These are phyloP conservation scores for Russula virescens DNA, from an alignment of 768 basidiomycete genomes.

Conservation along the genomic window DNA sequence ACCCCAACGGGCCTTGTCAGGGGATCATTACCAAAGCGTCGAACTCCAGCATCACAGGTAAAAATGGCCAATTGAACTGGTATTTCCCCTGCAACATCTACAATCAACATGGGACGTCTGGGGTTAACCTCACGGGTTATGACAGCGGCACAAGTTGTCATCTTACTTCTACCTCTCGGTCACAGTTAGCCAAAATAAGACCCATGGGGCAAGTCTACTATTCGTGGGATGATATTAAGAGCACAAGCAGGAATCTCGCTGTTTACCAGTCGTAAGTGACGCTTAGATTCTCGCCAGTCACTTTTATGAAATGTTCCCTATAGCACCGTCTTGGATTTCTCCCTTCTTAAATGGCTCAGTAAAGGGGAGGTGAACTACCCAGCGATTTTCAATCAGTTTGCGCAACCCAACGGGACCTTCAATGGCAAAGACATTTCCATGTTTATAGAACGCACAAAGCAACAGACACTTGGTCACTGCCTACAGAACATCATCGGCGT, in stretches of 20 bases:
- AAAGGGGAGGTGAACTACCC: slow-evolving; percentile 79
- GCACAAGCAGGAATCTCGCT: slow-evolving; percentile 71
- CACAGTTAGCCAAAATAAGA: slow-evolving; percentile 42
- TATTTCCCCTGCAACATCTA: slow-evolving; percentile 97
- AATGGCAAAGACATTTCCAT: slow-evolving; percentile 86
- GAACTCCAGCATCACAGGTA: slow-evolving; percentile 65
- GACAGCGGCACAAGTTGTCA: slow-evolving; percentile 69
- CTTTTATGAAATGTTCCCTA: slow-evolving; percentile 16
- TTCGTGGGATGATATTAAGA: slow-evolving; percentile 80
- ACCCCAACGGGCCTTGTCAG: slow-evolving; percentile 76
- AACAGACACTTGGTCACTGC: slow-evolving; percentile 68
- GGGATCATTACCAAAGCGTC: slow-evolving; percentile 66
- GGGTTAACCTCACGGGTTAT: slow-evolving; percentile 67
- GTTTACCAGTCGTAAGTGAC: slow-evolving; percentile 84
- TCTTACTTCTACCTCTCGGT: slow-evolving; percentile 46
- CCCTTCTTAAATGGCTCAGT: slow-evolving; percentile 81
- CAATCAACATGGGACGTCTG: slow-evolving; percentile 58
- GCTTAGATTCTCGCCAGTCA: not conserved
- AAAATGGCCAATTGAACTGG: slow-evolving; percentile 68
- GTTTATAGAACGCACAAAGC: slow-evolving; percentile 65
- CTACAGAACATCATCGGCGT: slow-evolving; percentile 81
- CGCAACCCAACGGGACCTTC: slow-evolving; percentile 60
- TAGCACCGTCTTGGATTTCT: slow-evolving; percentile 85
- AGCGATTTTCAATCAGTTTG: slow-evolving; percentile 72
- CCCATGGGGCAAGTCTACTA: slow-evolving; percentile 88